A percentile compares a stretch with the other conserved stretches of the same genome.
These are phyloP conservation scores for Melaleuca quinquenervia DNA, from an alignment of 345 rosid genomes.

Conservation along the genomic window DNA sequence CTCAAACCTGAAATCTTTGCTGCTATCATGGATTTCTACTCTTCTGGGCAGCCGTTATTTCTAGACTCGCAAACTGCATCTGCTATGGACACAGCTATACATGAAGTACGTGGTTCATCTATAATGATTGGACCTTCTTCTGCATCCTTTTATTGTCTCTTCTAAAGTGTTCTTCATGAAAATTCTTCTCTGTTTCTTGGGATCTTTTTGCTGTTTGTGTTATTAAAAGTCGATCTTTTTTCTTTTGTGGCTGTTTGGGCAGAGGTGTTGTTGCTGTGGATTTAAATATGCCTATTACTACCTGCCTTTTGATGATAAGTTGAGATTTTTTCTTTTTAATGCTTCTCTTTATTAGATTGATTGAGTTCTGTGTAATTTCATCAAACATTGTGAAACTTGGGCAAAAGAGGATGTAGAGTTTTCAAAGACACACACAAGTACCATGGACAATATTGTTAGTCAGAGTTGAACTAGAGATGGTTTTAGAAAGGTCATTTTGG, in stretches of 20 bases:
- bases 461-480: not conserved
- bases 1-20: slow-evolving; percentile 91
- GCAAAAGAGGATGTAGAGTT: not conserved
- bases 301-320: not conserved
- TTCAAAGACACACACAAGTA: not conserved
- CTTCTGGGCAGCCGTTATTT: slow-evolving; percentile 84
- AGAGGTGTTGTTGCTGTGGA: not conserved
- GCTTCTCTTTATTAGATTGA: not conserved
- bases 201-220: not conserved
- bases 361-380: not conserved
- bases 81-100: slow-evolving; percentile 80
- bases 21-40: slow-evolving; percentile 87
- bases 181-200: not conserved
- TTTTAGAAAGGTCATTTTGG: not conserved
- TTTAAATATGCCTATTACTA: not conserved
- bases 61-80: slow-evolving; percentile 56
- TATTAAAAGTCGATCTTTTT: not conserved
- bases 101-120: slow-evolving; percentile 34
- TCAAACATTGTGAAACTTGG: not conserved
- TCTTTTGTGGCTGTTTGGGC: not conserved
- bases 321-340: not conserved
- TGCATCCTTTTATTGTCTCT: not conserved
- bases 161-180: not conserved
- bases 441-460: not conserved
- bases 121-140: not conserved